A percentile compares a stretch with the other conserved stretches of the same genome.
phyloP scores from a whole-genome alignment of 345 rosid species.

The Lepidium sativum region DNA sequence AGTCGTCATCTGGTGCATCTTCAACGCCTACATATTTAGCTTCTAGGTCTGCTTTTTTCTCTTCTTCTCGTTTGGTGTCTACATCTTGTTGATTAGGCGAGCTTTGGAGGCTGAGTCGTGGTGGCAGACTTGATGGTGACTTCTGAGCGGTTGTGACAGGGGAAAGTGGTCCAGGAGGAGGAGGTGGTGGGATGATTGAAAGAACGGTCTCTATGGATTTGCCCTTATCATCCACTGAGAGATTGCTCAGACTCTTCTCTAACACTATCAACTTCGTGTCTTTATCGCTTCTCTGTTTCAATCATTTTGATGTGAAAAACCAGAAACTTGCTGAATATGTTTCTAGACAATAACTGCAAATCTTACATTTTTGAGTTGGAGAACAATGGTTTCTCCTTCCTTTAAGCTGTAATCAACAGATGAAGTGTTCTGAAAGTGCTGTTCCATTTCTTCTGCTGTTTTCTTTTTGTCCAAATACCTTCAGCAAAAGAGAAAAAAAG shows the following conservation, averaged over 20 bases:
- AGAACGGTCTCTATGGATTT: slow-evolving; percentile 43
- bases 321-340: neutral
- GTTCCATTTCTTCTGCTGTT: slow-evolving; percentile 99
- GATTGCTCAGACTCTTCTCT: slow-evolving; percentile 51
- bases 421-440: slow-evolving; percentile 73
- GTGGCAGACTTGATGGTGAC: slow-evolving; percentile 34
- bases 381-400: slow-evolving; percentile 85
- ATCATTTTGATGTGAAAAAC: neutral
- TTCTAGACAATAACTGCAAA: neutral
- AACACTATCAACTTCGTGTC: slow-evolving; percentile 40
- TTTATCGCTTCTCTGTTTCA: slow-evolving; percentile 36
- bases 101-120: slow-evolving; percentile 27
- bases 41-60: slow-evolving; percentile 15
- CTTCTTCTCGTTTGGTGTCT: slow-evolving; percentile 27
- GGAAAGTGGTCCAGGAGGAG: slow-evolving; percentile 65
- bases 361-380: slow-evolving; percentile 72
- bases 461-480: slow-evolving; percentile 95
- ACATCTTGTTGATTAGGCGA: slow-evolving; percentile 18
- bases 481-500: neutral
- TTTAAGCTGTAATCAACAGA: slow-evolving; percentile 80
- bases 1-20: slow-evolving; percentile 72
- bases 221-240: slow-evolving; percentile 53
- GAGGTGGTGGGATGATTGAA: slow-evolving; percentile 71
- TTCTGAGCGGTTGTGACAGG: slow-evolving; percentile 34
- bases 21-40: slow-evolving; percentile 27